These are phyloP conservation scores for Blastobotrys persicus DNA, from an alignment of 1,139 yeast species.

Conservation along the genomic window DNA sequence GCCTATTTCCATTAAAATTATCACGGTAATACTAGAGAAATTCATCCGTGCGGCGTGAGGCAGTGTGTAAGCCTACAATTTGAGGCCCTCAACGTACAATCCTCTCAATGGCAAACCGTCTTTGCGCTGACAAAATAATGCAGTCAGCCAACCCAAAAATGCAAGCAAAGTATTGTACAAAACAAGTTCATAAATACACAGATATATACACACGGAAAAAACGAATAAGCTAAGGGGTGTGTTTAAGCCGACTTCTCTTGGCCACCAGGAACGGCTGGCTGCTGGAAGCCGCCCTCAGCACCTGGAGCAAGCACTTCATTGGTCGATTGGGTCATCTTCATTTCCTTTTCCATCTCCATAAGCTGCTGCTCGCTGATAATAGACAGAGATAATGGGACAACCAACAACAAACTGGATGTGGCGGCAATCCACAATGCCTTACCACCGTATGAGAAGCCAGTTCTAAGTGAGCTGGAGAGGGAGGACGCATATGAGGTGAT, in stretches of 20 bases:
- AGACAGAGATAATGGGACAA: slow-evolving; percentile 89
- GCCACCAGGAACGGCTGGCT: slow-evolving; percentile 24
- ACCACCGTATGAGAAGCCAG: slow-evolving; percentile 60
- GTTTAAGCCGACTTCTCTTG: neutral
- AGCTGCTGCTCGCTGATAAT: slow-evolving; percentile 90
- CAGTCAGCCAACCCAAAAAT: no score
- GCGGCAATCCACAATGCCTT: slow-evolving; percentile 80
- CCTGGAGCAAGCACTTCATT: slow-evolving; percentile 82
- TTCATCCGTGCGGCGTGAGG: no score
- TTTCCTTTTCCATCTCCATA: slow-evolving; percentile 90
- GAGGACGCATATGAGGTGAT: slow-evolving; percentile 36
- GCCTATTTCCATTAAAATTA: neutral
- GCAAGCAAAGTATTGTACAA: no score
- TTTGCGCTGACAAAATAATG: no score
- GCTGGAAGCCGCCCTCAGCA: slow-evolving; percentile 55
- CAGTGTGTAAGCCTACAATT: no score
- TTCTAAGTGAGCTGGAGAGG: slow-evolving; percentile 35
- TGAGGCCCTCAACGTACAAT: no score
- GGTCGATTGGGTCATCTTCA: slow-evolving; percentile 81
- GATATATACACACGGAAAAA: slow-evolving; percentile 5
- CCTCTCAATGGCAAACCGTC: no score
- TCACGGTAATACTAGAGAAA: no score
- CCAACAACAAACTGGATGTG: slow-evolving; percentile 78
- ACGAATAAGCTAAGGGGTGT: no score
- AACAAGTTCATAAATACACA: slow-evolving; percentile 10